Conservation (phyloP, 129 eudicot species). For the sunflower (Helianthus annuus) region HanXRQr2.0-SUNRISE NC_035444.2:58056065-58056564, state of each 20-base stretch:
- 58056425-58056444: slow-evolving; percentile 75
- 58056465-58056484: slow-evolving; percentile 71
- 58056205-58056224: too few relatives aligned
- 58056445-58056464: slow-evolving; percentile 92
- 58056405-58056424: slow-evolving; percentile 50
- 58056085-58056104: too few relatives aligned
- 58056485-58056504: slow-evolving; percentile 88
- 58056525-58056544: slow-evolving; percentile 85
- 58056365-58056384: slow-evolving; percentile 64
- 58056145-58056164: too few relatives aligned
- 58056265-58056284: slow-evolving; percentile 58
- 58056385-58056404: slow-evolving; percentile 86
- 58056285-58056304: slow-evolving; percentile 63
- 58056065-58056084: too few relatives aligned
- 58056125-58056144: too few relatives aligned
- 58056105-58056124: too few relatives aligned
- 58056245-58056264: too few relatives aligned
- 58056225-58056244: too few relatives aligned
- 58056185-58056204: too few relatives aligned
- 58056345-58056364: slow-evolving; percentile 46
- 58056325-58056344: slow-evolving; percentile 64
- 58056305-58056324: slow-evolving; percentile 59
- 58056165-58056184: too few relatives aligned
- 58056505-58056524: slow-evolving; percentile 69
- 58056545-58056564: slow-evolving; percentile 63